Evolutionary conservation across 129 eudicot species (phyloP).

Genomic region (Saussurea involucrata): DNA sequence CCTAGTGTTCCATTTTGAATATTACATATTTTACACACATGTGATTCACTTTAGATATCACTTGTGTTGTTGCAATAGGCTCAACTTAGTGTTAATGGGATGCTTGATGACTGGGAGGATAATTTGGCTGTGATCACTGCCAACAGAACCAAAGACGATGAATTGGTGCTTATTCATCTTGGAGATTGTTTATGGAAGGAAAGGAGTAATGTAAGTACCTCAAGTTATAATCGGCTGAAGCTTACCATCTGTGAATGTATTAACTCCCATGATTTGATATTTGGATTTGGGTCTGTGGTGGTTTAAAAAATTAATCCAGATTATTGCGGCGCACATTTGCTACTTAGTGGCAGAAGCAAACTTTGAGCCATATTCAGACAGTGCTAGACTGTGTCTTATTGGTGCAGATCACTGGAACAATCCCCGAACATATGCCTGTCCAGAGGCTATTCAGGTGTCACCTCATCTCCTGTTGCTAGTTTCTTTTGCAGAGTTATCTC

Average conservation of each 20-base stretch:
- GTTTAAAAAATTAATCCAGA: constrained; percentile 33
- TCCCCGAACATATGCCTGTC: constrained; percentile 92
- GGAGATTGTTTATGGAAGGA: constrained; percentile 45
- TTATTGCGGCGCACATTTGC: constrained; percentile 95
- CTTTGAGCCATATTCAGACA: constrained; percentile 85
- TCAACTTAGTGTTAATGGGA: constrained; percentile 49
- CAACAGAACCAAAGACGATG: constrained; percentile 43
- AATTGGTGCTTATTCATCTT: constrained; percentile 38
- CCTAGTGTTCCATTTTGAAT: not conserved
- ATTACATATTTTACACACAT: not conserved
- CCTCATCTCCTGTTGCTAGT: constrained; percentile 10
- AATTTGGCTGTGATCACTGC: constrained; percentile 41
- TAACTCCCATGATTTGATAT: constrained; percentile 1
- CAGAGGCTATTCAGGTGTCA: constrained; percentile 93
- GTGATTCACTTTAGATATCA: not conserved
- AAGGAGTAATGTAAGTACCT: constrained; percentile 36
- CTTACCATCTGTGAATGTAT: not conserved
- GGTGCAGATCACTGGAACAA: constrained; percentile 92
- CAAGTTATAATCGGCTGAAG: not conserved
- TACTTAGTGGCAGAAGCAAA: constrained; percentile 93
- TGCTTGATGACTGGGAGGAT: constrained; percentile 62
- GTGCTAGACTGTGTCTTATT: constrained; percentile 88
- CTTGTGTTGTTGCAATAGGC: constrained; percentile 17
- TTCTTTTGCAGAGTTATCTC: not conserved
- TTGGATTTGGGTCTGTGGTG: not conserved